Base-by-base conservation (phyloP, 306 rosid species). In the Echinosophora koreensis region DNA sequence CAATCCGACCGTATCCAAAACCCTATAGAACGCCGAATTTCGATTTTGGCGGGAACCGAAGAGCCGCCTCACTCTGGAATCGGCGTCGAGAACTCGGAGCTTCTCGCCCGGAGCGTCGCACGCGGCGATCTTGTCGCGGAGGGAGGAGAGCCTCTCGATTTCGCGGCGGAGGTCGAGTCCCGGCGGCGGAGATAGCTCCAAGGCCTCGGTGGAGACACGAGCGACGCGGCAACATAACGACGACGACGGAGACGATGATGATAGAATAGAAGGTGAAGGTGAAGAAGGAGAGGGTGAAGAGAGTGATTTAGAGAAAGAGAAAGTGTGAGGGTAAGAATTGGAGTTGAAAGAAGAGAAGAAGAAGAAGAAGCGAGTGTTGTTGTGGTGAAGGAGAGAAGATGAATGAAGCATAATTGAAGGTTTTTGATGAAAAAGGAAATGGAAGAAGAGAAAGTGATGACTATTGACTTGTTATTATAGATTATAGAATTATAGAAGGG, bases 41-140 rank as follows among this genome's bases (percentile, higher is more conserved):
- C 71, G 28, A 42, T 47, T 47, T 4, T 34, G 47, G 51, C 59
- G 71, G 8, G 90, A 88, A 14, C 77, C 32, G 81, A 91, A 92
- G 71, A 95, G 89, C 0, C 44, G 84, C 51, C 73, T 89, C 22
- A 95, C 99, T 76, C 94, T 86, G 63, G 90, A 84, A 70, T 95
- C 97, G 3, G 87, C 58, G 68, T 81, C 90, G 17, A 95, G 28
- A 7, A 86, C 84, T 34, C 81, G 61, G n/a, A 82, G 84, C 82
- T 86, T 92, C 10, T 84, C 85, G 9, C 51, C 3, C 37, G 86
- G 46, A 17, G 69, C 80, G 22, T 32, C 50, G 34, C 78, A 82
- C 50, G 22, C 55, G 28, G 90, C 62, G 41, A 95, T 91, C 58
- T 83, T 63, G 12, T 89, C 66, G 1, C 86, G 91, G 68, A 95